Percentiles rank a stretch among this genome's conserved stretches.
phyloP scores from a whole-genome alignment of 495 filamentous ascomycete genomes.

The Trichoderma reesei region DNA sequence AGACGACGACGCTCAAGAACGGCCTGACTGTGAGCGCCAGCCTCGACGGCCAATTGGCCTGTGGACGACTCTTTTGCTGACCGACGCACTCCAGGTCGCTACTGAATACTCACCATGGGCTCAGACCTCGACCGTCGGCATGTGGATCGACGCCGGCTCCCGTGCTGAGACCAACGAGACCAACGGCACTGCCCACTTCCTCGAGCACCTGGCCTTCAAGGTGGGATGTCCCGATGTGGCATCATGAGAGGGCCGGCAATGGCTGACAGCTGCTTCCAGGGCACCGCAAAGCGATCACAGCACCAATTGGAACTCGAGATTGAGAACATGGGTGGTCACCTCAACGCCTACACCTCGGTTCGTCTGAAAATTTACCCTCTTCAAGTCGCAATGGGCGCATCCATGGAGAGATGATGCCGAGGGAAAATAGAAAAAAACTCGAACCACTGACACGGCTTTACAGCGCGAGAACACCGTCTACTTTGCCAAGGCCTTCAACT shows the following conservation, averaged over 20 bases:
- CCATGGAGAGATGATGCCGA: not conserved
- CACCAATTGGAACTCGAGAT: conserved; percentile 98
- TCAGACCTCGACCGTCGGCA: conserved; percentile 95
- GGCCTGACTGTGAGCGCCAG: conserved; percentile 74
- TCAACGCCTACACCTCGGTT: conserved; percentile 99
- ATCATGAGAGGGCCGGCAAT: conserved; percentile 6
- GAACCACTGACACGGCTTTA: conserved; percentile 23
- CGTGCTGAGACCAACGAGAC: conserved; percentile 96
- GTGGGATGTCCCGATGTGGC: conserved; percentile 35
- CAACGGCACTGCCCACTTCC: conserved; percentile 98
- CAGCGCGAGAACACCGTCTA: conserved; percentile 99
- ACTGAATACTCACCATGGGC: conserved; percentile 97
- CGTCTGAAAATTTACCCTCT: conserved; percentile 26
- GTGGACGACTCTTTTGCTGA: conserved; percentile 17
- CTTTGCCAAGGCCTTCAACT: conserved; percentile 98
- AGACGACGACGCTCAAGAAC: conserved; percentile 93
- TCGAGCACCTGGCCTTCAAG: conserved; percentile 99
- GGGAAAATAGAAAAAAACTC: not conserved
- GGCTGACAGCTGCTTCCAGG: conserved; percentile 36
- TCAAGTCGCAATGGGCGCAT: conserved; percentile 9
- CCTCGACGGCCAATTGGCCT: conserved; percentile 26
- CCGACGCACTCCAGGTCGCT: conserved; percentile 60
- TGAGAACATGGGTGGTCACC: conserved; percentile 98
- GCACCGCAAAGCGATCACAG: conserved; percentile 85
- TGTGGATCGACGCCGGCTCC: conserved; percentile 99